Base-by-base conservation (phyloP, 2,329 filamentous ascomycete genomes). In the Neospermospora avenae region DNA sequence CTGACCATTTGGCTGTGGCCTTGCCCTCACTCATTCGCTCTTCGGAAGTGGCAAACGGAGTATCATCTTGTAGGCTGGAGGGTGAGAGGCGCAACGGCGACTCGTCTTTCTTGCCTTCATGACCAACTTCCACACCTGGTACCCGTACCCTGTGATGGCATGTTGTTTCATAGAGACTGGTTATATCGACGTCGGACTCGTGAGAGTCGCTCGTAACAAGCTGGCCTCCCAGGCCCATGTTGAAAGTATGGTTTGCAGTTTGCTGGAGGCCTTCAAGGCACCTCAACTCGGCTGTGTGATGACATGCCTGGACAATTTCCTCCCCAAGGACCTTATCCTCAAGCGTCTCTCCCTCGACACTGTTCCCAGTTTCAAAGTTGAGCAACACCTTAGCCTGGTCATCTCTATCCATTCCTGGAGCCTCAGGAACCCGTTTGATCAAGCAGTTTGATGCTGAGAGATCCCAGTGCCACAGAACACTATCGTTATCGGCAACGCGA, bases 401-500 rank as follows among this genome's bases (percentile, higher is more conserved):
- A 42, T n/a, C 4, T 3, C n/a, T 1, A 42, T 42, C 4, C n/a
- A 18, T n/a, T 2, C 3, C 39, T 2, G 16, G 3, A 41, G 39
- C 3, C n/a, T 5, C 7, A 42, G n/a, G 8, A 1, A 11, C 20
- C 8, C 14, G n/a, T 16, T 48, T 14, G 11, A 57, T 35, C 53
- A 65, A 42, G 18, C 65, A 61, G 22, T 67, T 66, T 11, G 22
- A 16, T 5, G 59, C 42, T 11, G 52, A 28, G n/a, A 68, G 35
- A 52, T 68, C 67, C 64, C 67, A 66, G 34, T 65, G 62, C 61
- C 67, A 65, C 0, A 67, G 4, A 4, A 55, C 48, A 49, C 25
- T 57, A 0, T 64, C 22, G 1, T 14, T 42, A 28, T 68, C 64
- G 0, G 4, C 6, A 1, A 4, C 51, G 2, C 55, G 53, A 13